A percentile compares a stretch with the other conserved stretches of the same genome.
phyloP scores from a whole-genome alignment of 345 rosid genomes.

The Anastatica hierochuntica region DNA sequence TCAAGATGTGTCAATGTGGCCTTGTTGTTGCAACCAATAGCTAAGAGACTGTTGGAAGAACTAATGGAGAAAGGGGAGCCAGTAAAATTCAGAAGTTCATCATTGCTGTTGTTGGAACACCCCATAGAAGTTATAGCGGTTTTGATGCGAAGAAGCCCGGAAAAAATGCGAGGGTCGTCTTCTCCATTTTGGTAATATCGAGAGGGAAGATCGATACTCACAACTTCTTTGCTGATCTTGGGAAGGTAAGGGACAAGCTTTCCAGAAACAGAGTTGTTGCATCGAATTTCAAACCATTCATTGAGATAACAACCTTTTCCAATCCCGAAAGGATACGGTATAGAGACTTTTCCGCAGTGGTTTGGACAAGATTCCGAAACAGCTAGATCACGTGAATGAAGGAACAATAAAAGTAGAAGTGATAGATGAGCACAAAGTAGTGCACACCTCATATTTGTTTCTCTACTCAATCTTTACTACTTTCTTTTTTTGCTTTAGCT shows the following conservation, averaged over 20 bases:
- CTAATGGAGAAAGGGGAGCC: background rate
- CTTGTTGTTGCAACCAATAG: background rate
- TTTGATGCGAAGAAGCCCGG: constrained; percentile 1
- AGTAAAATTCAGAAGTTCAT: background rate
- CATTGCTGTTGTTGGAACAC: background rate
- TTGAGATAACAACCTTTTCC: constrained; percentile 13
- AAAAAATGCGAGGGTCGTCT: background rate
- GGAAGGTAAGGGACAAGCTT: background rate
- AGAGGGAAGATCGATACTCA: background rate
- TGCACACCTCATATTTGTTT: constrained; percentile 8
- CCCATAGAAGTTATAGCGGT: background rate
- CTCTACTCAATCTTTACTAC: background rate
- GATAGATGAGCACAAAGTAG: constrained; percentile 2
- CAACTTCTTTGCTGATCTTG: background rate
- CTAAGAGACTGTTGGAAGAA: constrained; percentile 9
- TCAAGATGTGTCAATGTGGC: background rate
- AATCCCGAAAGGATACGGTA: constrained; percentile 37
- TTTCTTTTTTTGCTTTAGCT: background rate
- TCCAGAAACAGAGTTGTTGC: constrained; percentile 1
- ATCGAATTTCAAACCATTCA: background rate
- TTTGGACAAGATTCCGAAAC: constrained; percentile 10
- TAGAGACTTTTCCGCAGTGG: constrained; percentile 25
- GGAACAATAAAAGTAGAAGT: background rate
- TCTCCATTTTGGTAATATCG: background rate
- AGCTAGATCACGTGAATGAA: background rate